Percentiles rank a stretch among this genome's conserved stretches.
These are phyloP conservation scores for Oryza meridionalis DNA, from an alignment of 176 grass and related monocot species.

Conservation along the genomic window DNA sequence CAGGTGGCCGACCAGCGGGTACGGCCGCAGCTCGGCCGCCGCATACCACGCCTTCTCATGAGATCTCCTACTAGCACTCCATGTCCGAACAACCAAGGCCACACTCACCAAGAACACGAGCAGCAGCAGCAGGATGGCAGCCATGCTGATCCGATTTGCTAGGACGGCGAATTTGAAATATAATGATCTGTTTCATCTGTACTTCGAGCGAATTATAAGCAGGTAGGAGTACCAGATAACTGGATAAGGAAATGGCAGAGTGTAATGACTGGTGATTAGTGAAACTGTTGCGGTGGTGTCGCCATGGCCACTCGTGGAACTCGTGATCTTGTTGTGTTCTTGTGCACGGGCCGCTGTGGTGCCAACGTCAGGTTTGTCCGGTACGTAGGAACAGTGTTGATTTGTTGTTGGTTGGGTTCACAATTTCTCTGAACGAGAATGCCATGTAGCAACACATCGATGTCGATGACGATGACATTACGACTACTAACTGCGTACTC, in stretches of 20 bases:
- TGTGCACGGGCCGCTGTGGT: not conserved
- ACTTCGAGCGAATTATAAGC: not conserved
- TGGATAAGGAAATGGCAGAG: conserved; percentile 23
- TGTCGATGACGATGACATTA: no score
- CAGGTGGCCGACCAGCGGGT: conserved; percentile 70
- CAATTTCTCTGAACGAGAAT: not conserved
- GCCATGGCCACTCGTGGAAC: not conserved
- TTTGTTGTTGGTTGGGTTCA: not conserved
- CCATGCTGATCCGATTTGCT: conserved; percentile 6
- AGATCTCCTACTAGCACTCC: not conserved
- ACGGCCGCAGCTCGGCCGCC: conserved; percentile 34
- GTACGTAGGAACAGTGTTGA: not conserved
- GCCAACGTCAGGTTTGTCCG: not conserved
- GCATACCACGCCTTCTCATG: conserved; percentile 13
- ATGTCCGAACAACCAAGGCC: conserved; percentile 17
- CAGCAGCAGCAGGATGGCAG: conserved; percentile 17
- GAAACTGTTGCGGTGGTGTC: not conserved
- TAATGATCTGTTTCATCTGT: not conserved
- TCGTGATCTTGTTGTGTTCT: not conserved
- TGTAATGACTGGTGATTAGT: conserved; percentile 8
- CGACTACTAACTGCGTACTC: not conserved
- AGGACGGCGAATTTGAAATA: not conserved
- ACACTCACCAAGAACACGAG: conserved; percentile 19
- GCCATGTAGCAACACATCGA: not conserved
- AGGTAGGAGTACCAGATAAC: not conserved